Evolutionary conservation across 139 green algal genomes (phyloP), one percentile per base, ranked within the genome.

Genomic region (Coelastrella sp.): DNA sequence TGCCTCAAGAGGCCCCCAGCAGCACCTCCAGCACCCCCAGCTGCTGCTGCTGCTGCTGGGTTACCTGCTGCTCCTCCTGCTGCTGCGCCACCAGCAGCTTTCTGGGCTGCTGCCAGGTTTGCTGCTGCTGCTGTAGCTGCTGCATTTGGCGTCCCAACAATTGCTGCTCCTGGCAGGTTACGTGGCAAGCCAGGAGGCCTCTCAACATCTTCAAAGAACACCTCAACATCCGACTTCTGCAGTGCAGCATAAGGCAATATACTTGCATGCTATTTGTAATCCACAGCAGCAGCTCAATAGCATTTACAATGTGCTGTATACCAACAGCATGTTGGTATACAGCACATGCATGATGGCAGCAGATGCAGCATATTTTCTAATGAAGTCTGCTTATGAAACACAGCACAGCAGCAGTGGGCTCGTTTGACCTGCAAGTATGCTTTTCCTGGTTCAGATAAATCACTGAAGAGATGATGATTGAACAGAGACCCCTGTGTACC

Each of bases 181-280:
- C 94, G 90, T 0, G 90, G 92, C 91, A 97, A 90, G 6, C 89
- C 78, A 0, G 96, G 95, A 15, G 93, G 79, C 10, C 89, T 90
- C 90, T 98, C 96, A 66, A 87, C 87, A 27, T 83, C 88, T 5
- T 87, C 88, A 78, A 87, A 87, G 68, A 84, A 88, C 49, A 87
- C 76, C 87, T 91, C 87, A 65, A 88, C 88, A 59, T 87, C 88
- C 20, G 68, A 12, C 49, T 87, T 88, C 79, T 88, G 79, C 75
- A 85, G 61, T 49, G 60, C 25, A n/a, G n/a, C n/a, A n/a, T n/a
- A n/a, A n/a, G n/a, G n/a, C n/a, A n/a, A n/a, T n/a, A n/a, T n/a
- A n/a, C n/a, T n/a, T n/a, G n/a, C n/a, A n/a, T n/a, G n/a, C n/a
- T n/a, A n/a, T n/a, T n/a, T n/a, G n/a, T n/a, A n/a, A n/a, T n/a